These are phyloP conservation scores for Curvularia sp. DNA, from an alignment of 2,329 filamentous ascomycete species.

Conservation along the genomic window DNA sequence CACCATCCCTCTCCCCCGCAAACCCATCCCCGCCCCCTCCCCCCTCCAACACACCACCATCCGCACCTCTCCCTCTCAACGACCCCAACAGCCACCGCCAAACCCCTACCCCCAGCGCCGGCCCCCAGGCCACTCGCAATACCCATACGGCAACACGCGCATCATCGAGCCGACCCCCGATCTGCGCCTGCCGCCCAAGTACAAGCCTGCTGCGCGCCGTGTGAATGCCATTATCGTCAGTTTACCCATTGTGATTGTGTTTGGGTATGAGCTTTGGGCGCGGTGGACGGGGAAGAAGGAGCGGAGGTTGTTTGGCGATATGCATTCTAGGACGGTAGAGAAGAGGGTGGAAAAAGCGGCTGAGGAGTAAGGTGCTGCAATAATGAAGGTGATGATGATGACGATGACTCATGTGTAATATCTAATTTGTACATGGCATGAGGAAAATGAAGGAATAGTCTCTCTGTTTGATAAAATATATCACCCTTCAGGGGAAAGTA, in stretches of 20 bases:
- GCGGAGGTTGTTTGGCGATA: constrained; percentile 23
- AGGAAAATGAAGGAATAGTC: too few species aligned
- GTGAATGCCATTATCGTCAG: constrained; percentile 47
- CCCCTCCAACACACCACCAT: constrained; percentile 5
- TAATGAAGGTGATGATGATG: background rate
- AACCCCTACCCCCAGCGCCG: background rate
- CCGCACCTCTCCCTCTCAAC: constrained; percentile 4
- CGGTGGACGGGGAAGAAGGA: constrained; percentile 33
- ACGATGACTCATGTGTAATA: too few species aligned
- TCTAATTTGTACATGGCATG: too few species aligned
- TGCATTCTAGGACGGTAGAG: background rate
- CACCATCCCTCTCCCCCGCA: constrained; percentile 36
- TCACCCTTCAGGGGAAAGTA: too few species aligned
- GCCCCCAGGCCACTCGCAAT: background rate
- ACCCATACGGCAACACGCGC: constrained; percentile 6
- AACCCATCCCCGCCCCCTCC: constrained; percentile 25
- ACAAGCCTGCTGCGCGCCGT: constrained; percentile 41
- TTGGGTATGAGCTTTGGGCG: constrained; percentile 42
- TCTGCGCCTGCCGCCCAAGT: constrained; percentile 38
- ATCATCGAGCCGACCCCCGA: constrained; percentile 33
- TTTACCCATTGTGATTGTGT: constrained; percentile 44
- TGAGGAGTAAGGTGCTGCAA: background rate
- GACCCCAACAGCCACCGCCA: constrained; percentile 15
- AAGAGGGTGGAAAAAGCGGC: background rate
- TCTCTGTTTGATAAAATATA: too few species aligned